phyloP scores from a whole-genome alignment of 1,139 yeast species.

The Pichia sp. region DNA sequence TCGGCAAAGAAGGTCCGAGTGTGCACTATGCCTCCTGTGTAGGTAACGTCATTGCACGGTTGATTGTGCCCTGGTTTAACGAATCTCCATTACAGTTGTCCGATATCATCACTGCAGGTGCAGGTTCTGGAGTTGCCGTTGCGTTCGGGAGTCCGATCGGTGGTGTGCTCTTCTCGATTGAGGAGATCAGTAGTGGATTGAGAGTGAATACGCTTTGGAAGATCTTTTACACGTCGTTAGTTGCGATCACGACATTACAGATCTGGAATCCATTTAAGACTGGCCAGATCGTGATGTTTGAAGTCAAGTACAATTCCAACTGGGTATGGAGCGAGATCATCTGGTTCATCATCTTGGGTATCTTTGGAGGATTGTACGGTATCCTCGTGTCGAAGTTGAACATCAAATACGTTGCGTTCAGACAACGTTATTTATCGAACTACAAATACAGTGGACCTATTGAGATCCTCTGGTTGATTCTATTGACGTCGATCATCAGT shows the following conservation, averaged over 20 bases:
- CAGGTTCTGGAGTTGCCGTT: constrained; percentile 74
- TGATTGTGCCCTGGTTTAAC: constrained; percentile 43
- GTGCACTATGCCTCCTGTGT: constrained; percentile 86
- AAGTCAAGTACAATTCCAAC: constrained; percentile 77
- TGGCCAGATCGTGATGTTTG: constrained; percentile 91
- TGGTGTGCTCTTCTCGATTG: constrained; percentile 67
- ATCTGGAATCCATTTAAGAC: constrained; percentile 87
- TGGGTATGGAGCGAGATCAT: constrained; percentile 92
- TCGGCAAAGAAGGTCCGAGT: constrained; percentile 86
- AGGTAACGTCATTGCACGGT: constrained; percentile 62
- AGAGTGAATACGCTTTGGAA: constrained; percentile 85
- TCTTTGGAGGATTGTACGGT: constrained; percentile 93
- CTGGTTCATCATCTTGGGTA: constrained; percentile 72
- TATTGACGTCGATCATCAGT: constrained; percentile 72
- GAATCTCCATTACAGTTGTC: constrained; percentile 51
- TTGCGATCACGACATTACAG: constrained; percentile 80
- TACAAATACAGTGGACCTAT: constrained; percentile 35
- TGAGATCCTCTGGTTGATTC: constrained; percentile 69
- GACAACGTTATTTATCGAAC: constrained; percentile 63
- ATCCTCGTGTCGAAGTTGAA: constrained; percentile 77
- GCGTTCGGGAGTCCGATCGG: constrained; percentile 77
- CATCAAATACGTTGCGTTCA: constrained; percentile 71
- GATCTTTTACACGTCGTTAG: constrained; percentile 85
- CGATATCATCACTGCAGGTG: constrained; percentile 56
- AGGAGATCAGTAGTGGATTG: constrained; percentile 72